Evolutionary conservation across 2,329 filamentous ascomycete genomes (phyloP).

Genomic region (Aspergillus proliferans): DNA sequence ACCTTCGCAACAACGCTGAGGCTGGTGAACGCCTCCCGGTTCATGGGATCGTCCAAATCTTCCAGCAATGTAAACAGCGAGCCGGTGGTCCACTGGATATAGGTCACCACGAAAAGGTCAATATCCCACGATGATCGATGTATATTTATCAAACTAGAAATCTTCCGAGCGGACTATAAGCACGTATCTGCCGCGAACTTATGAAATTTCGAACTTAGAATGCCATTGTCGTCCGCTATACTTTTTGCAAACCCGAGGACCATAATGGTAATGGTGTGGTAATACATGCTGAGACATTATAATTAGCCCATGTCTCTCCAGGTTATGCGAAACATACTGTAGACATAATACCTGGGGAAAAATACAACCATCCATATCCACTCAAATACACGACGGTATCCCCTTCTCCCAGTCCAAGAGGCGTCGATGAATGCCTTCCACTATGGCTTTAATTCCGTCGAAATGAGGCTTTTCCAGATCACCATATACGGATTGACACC

Average conservation of each 20-base stretch:
- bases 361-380: not conserved
- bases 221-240: slow-evolving; percentile 2
- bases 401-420: slow-evolving; percentile 3
- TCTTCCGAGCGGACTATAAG: slow-evolving; percentile 9
- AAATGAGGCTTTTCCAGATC: slow-evolving; percentile 3
- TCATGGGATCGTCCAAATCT: slow-evolving; percentile 7
- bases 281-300: slow-evolving; percentile 21
- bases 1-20: slow-evolving; percentile 10
- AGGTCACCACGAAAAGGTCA: slow-evolving; percentile 17
- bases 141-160: slow-evolving; percentile 13
- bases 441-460: slow-evolving; percentile 2
- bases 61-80: slow-evolving; percentile 18
- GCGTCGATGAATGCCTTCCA: slow-evolving; percentile 2
- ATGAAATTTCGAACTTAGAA: not conserved
- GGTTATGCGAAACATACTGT: slow-evolving; percentile 1
- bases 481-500: slow-evolving; percentile 4
- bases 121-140: slow-evolving; percentile 19
- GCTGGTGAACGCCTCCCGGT: slow-evolving; percentile 11
- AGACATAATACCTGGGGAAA: not conserved
- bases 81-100: slow-evolving; percentile 19
- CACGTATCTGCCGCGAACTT: no score
- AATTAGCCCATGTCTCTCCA: no score
- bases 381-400: not conserved
- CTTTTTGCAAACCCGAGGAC: slow-evolving; percentile 17
- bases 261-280: slow-evolving; percentile 21